A percentile compares a stretch with the other conserved stretches of the same genome.
Evolutionary conservation across 75 land plant species (phyloP).

Genomic region (Pinus albicaulis): DNA sequence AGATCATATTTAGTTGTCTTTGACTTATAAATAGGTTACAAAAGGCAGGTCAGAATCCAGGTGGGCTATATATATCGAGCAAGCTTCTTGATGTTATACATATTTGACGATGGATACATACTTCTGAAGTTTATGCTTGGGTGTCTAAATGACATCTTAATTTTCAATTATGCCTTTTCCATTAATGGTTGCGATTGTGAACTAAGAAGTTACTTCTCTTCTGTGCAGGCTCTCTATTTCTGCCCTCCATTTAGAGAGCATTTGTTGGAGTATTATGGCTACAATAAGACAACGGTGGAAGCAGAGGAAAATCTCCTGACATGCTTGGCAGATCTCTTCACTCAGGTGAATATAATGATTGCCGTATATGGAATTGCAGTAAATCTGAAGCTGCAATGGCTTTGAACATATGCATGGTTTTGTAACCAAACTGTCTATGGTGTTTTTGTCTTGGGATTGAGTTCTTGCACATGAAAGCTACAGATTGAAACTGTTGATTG

Average conservation of each 20-base stretch:
- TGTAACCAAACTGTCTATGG: not conserved
- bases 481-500: not conserved
- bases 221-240: constrained; percentile 90
- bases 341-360: constrained; percentile 48
- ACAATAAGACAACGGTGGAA: constrained; percentile 65
- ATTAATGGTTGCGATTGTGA: not conserved
- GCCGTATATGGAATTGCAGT: not conserved
- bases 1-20: not conserved
- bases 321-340: constrained; percentile 89
- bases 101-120: not conserved
- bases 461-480: not conserved
- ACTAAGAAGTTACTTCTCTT: constrained; percentile 9
- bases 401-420: not conserved
- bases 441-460: not conserved
- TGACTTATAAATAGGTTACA: not conserved
- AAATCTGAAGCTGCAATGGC: not conserved
- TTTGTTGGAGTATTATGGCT: constrained; percentile 73
- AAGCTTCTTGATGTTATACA: not conserved
- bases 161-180: not conserved
- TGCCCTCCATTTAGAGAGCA: constrained; percentile 98
- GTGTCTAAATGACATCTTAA: not conserved
- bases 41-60: not conserved
- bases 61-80: not conserved
- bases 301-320: constrained; percentile 92
- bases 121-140: not conserved